Percentiles rank a stretch among this genome's conserved stretches.
Evolutionary conservation across 805 yeast species (phyloP).

Genomic region (Candida chilensis): DNA sequence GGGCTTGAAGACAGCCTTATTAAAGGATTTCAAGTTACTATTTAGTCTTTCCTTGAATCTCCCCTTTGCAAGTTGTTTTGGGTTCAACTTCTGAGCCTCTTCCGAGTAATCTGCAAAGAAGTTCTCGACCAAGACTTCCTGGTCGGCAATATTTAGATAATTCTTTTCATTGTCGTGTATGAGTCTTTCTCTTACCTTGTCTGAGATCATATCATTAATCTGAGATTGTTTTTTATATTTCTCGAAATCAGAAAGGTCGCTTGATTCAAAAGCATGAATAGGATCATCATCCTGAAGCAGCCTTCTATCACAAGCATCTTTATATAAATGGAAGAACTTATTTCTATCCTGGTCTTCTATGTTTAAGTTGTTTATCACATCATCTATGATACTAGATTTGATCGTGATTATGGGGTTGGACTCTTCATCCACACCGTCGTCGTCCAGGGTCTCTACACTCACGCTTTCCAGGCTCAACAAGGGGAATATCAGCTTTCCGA

Average conservation of each 20-base stretch:
- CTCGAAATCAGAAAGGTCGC: conserved; percentile 21
- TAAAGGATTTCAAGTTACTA: not conserved
- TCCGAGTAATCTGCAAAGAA: not conserved
- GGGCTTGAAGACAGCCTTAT: conserved; percentile 3
- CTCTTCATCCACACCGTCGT: no score
- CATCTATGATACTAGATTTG: conserved; percentile 6
- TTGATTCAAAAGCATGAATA: no score
- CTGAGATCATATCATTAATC: conserved; percentile 19
- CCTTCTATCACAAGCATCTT: conserved; percentile 10
- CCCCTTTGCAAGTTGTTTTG: conserved; percentile 2
- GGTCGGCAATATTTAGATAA: no score
- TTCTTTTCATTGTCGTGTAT: conserved; percentile 3
- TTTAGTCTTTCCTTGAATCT: conserved; percentile 1
- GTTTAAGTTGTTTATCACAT: conserved; percentile 2
- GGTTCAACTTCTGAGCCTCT: not conserved
- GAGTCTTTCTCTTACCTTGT: not conserved
- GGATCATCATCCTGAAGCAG: conserved; percentile 4
- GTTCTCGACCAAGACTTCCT: conserved; percentile 2
- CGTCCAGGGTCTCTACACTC: no score
- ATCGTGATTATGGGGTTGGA: no score
- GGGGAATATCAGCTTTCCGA: no score
- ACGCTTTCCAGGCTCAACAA: no score
- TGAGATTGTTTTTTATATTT: conserved; percentile 22
- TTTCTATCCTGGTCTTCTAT: conserved; percentile 2
- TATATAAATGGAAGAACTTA: conserved; percentile 7